phyloP scores from a whole-genome alignment of 495 filamentous ascomycete species.

The Cenococcum geophilum region DNA sequence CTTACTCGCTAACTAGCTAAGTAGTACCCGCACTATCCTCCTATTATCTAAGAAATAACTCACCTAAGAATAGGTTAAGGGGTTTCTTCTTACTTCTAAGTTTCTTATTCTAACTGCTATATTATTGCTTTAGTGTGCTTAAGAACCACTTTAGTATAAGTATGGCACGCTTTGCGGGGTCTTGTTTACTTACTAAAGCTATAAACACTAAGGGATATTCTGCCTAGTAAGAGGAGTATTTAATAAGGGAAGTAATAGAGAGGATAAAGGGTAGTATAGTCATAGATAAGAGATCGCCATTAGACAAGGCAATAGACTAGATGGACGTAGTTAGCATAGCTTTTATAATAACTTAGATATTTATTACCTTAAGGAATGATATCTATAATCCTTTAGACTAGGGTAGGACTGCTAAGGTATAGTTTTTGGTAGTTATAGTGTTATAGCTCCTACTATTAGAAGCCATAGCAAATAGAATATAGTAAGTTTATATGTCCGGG shows the following conservation, averaged over 20 bases:
- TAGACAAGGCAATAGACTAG: conserved; percentile 85
- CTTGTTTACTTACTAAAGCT: conserved; percentile 72
- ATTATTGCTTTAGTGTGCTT: conserved; percentile 90
- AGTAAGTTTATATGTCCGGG: no score
- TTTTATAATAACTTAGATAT: not conserved
- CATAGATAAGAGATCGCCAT: conserved; percentile 87
- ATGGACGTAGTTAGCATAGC: conserved; percentile 7
- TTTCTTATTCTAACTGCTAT: conserved; percentile 85
- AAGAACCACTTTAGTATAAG: conserved; percentile 96
- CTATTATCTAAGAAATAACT: conserved; percentile 88
- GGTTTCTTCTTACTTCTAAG: conserved; percentile 85
- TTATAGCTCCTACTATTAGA: not conserved
- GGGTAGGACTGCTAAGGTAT: conserved; percentile 37
- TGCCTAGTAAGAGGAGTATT: conserved; percentile 95
- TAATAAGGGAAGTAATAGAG: conserved; percentile 80
- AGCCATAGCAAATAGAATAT: not conserved
- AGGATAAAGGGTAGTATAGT: conserved; percentile 96
- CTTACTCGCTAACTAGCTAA: conserved; percentile 66
- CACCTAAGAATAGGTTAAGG: conserved; percentile 66
- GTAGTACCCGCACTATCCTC: conserved; percentile 64
- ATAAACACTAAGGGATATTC: conserved; percentile 87
- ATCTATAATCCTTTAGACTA: conserved; percentile 36
- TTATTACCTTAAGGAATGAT: conserved; percentile 38
- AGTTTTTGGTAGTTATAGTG: conserved; percentile 22
- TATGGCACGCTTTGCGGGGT: conserved; percentile 77